A percentile compares a stretch with the other conserved stretches of the same genome.
phyloP scores from a whole-genome alignment of 148 eudicot genomes.

The Cornus kousa region DNA sequence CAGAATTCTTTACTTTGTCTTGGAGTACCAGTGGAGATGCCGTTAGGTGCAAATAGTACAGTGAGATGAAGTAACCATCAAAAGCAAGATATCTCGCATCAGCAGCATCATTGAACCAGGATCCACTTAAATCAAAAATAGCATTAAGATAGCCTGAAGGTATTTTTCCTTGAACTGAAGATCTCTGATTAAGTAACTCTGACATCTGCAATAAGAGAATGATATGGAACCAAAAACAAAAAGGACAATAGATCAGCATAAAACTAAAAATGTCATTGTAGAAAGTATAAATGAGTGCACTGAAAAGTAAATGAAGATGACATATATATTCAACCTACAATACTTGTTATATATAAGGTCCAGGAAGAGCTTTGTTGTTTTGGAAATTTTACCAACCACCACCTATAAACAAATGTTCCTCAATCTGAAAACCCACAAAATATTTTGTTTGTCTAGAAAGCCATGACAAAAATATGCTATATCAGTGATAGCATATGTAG shows the following conservation, averaged over 20 bases:
- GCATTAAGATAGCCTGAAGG: slow-evolving; percentile 95
- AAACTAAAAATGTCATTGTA: not conserved
- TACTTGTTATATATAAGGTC: too few relatives aligned
- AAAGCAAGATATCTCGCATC: slow-evolving; percentile 81
- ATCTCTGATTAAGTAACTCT: slow-evolving; percentile 80
- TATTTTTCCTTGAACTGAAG: slow-evolving; percentile 82
- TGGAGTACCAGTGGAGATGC: slow-evolving; percentile 77
- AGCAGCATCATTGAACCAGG: slow-evolving; percentile 85
- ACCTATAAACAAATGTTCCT: too few relatives aligned
- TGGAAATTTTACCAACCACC: too few relatives aligned
- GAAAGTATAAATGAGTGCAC: not conserved
- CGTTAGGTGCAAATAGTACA: slow-evolving; percentile 71
- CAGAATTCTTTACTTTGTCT: slow-evolving; percentile 80
- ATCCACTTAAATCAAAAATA: slow-evolving; percentile 72
- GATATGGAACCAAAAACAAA: slow-evolving; percentile 6
- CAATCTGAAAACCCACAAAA: too few relatives aligned
- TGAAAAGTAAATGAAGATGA: not conserved
- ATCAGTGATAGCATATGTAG: too few relatives aligned
- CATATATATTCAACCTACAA: not conserved
- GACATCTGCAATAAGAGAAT: slow-evolving; percentile 71
- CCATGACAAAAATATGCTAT: too few relatives aligned
- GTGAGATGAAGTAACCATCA: slow-evolving; percentile 89
- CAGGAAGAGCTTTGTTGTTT: too few relatives aligned
- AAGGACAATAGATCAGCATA: not conserved
- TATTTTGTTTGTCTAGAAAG: too few relatives aligned